These are phyloP conservation scores for Hypoxylon rubiginosum DNA, from an alignment of 2,329 filamentous ascomycete genomes.

Conservation along the genomic window DNA sequence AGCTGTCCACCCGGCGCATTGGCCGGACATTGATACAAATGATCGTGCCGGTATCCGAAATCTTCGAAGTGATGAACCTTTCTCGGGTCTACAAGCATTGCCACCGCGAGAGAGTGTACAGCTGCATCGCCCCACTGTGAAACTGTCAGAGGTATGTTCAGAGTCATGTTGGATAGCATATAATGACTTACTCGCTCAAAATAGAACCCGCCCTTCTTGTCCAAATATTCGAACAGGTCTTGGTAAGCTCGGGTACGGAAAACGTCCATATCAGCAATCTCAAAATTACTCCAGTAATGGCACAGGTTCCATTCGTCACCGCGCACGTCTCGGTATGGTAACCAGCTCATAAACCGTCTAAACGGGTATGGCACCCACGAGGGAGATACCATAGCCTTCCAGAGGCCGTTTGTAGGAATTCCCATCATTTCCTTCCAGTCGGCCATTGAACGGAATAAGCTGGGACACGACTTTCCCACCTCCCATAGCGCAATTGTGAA, in stretches of 20 bases:
- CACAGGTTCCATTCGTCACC: constrained; percentile 61
- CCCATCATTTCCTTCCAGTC: constrained; percentile 57
- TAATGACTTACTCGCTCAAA: constrained; percentile 55
- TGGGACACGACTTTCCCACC: constrained; percentile 57
- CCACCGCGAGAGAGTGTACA: constrained; percentile 59
- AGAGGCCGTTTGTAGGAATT: constrained; percentile 55
- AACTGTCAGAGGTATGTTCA: constrained; percentile 6
- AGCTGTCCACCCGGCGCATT: constrained; percentile 57
- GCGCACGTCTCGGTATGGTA: constrained; percentile 55
- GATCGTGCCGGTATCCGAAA: constrained; percentile 59
- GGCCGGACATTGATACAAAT: constrained; percentile 52
- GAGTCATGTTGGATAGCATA: background rate
- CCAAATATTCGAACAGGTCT: constrained; percentile 57
- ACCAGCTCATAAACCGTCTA: constrained; percentile 54
- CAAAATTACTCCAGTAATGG: constrained; percentile 64
- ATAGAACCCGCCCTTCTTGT: constrained; percentile 60
- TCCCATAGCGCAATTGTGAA: constrained; percentile 61
- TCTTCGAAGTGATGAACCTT: constrained; percentile 61
- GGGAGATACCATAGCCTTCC: constrained; percentile 57
- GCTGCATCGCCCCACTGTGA: constrained; percentile 60
- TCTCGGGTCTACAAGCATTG: constrained; percentile 56
- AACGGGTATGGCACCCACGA: constrained; percentile 60
- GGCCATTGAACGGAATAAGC: constrained; percentile 57
- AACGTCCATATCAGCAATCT: constrained; percentile 62
- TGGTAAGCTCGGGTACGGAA: constrained; percentile 58